phyloP scores from a whole-genome alignment of 805 yeast genomes.

The Teunomyces barrocoloradensis region DNA sequence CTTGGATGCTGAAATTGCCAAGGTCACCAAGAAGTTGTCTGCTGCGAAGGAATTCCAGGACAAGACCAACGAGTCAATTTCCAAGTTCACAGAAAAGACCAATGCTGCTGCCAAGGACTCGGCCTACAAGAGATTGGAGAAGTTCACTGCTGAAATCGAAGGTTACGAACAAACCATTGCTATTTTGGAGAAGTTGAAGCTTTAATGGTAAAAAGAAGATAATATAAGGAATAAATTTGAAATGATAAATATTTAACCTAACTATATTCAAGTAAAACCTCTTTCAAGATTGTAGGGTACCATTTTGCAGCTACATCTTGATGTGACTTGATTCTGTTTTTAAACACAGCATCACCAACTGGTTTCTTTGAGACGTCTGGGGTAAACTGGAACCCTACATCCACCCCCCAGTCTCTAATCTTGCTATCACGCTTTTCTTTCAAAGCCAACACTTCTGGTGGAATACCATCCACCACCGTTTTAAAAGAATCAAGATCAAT shows the following conservation, averaged over 20 bases:
- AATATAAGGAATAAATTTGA: background rate
- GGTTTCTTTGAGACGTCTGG: conserved; percentile 39
- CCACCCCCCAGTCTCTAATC: conserved; percentile 35
- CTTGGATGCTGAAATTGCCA: conserved; percentile 83
- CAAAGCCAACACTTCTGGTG: conserved; percentile 23
- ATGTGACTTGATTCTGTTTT: conserved; percentile 44
- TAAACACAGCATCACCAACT: conserved; percentile 46
- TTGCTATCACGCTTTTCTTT: conserved; percentile 35
- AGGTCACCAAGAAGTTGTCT: conserved; percentile 73
- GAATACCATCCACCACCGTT: conserved; percentile 27
- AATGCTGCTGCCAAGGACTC: conserved; percentile 75
- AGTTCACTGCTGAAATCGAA: conserved; percentile 79
- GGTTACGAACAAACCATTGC: conserved; percentile 84
- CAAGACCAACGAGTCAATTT: conserved; percentile 67
- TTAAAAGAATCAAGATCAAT: conserved; percentile 38
- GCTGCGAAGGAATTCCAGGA: conserved; percentile 60
- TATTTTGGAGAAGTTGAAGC: conserved; percentile 76
- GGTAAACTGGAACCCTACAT: conserved; percentile 39
- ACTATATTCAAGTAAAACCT: conserved; percentile 23
- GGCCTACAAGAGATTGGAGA: conserved; percentile 66
- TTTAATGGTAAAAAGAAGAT: conserved; percentile 17
- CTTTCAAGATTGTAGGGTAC: conserved; percentile 39
- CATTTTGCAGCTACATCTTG: conserved; percentile 42
- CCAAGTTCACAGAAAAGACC: conserved; percentile 87
- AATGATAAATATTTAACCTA: background rate